Evolutionary conservation across 2,329 filamentous ascomycete species (phyloP).

Genomic region (Calonectria pseudoturangicola): DNA sequence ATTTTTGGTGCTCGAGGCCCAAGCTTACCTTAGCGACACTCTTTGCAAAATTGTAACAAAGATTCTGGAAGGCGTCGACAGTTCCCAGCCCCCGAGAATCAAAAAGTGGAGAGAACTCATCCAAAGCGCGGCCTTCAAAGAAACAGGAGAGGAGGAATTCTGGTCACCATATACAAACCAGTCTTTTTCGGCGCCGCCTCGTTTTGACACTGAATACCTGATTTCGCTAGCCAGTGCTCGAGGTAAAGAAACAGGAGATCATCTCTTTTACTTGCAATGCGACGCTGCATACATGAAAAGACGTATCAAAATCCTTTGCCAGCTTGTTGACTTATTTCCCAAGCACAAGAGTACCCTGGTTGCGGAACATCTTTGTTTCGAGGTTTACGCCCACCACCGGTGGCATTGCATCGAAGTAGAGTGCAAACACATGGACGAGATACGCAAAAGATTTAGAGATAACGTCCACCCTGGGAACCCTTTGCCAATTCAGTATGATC

Average conservation of each 20-base stretch:
- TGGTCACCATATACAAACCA: constrained; percentile 26
- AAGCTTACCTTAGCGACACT: neutral
- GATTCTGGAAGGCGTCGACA: neutral
- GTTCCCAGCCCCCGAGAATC: neutral
- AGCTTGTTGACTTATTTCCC: neutral
- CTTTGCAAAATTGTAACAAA: neutral
- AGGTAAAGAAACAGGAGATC: constrained; percentile 1
- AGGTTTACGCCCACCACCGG: neutral
- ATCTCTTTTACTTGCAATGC: constrained; percentile 14
- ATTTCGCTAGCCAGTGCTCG: constrained; percentile 16
- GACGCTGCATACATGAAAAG: constrained; percentile 4
- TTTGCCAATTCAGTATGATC: neutral
- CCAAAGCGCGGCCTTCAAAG: neutral
- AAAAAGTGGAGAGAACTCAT: constrained; percentile 9
- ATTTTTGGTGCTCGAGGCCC: constrained; percentile 1
- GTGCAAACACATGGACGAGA: neutral
- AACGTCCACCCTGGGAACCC: neutral
- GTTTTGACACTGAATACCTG: constrained; percentile 3
- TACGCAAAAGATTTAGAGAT: neutral
- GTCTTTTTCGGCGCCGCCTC: constrained; percentile 23
- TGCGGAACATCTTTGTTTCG: neutral
- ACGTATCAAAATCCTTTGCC: neutral
- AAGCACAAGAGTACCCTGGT: neutral
- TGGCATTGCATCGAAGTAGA: neutral
- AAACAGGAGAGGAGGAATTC: constrained; percentile 3